These are phyloP conservation scores for Fagus sylvatica DNA, from an alignment of 306 rosid species.

Conservation along the genomic window DNA sequence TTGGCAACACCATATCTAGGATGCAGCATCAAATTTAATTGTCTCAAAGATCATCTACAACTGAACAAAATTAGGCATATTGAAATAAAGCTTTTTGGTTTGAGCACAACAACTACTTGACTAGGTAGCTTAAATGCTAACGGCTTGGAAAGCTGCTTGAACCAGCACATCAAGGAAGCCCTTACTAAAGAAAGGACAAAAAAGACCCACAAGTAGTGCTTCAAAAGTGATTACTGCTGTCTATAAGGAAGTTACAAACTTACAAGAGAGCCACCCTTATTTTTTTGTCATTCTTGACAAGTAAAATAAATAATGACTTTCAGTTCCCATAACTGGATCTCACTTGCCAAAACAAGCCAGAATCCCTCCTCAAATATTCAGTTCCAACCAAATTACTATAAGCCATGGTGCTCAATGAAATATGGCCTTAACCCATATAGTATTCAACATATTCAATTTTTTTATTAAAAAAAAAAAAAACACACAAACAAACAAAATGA, in stretches of 20 bases:
- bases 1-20: not conserved
- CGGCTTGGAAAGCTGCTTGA: not conserved
- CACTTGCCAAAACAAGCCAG: not conserved
- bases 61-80: not conserved
- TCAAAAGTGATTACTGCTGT: not conserved
- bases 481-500: not conserved
- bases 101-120: too few species aligned
- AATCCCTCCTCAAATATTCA: not conserved
- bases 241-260: too few species aligned
- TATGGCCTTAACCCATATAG: not conserved
- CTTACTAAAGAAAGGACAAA: not conserved
- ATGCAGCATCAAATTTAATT: not conserved
- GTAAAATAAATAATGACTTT: not conserved
- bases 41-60: not conserved
- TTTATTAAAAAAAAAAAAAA: not conserved
- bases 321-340: not conserved
- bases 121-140: not conserved
- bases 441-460: not conserved
- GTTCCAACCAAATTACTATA: not conserved
- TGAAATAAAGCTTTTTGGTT: not conserved
- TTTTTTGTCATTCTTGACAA: not conserved
- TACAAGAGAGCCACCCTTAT: not conserved
- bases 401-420: not conserved
- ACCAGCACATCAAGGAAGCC: not conserved
- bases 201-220: not conserved